Evolutionary conservation across 1,139 yeast genomes (phyloP).

Genomic region (Wickerhamomyces sp.): DNA sequence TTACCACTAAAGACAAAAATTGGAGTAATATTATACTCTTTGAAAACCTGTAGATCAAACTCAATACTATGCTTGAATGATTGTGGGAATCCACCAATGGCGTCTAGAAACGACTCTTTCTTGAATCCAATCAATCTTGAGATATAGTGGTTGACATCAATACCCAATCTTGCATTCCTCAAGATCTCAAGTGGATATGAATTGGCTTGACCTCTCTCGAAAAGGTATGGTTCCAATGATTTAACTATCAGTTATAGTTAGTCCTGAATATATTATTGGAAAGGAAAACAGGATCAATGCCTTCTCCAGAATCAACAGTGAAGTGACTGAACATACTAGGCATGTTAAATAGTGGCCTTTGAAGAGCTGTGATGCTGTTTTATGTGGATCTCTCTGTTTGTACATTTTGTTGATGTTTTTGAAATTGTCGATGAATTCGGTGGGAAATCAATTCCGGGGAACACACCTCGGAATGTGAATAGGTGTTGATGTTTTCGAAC

Average conservation of each 20-base stretch:
- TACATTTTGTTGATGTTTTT: no score
- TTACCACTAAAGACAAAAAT: constrained; percentile 69
- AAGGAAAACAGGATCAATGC: background rate
- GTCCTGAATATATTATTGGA: background rate
- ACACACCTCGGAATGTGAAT: no score
- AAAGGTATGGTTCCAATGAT: constrained; percentile 65
- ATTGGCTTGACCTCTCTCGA: constrained; percentile 63
- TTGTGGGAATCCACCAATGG: constrained; percentile 79
- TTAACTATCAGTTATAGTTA: constrained; percentile 35
- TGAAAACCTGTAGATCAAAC: constrained; percentile 58
- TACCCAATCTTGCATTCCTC: constrained; percentile 69
- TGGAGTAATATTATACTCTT: constrained; percentile 63
- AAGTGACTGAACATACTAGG: no score
- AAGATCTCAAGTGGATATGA: constrained; percentile 62
- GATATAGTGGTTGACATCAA: constrained; percentile 79
- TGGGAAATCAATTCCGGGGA: no score
- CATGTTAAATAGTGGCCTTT: no score
- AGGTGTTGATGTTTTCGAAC: no score
- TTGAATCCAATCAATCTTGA: constrained; percentile 56
- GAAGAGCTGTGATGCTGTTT: no score
- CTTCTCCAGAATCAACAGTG: no score
- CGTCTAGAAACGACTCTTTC: constrained; percentile 69
- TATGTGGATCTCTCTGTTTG: no score
- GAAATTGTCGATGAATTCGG: no score
- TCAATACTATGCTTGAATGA: constrained; percentile 55